Base-by-base conservation (phyloP, 2,329 filamentous ascomycete species). In the Microcyclospora pomicola region DNA sequence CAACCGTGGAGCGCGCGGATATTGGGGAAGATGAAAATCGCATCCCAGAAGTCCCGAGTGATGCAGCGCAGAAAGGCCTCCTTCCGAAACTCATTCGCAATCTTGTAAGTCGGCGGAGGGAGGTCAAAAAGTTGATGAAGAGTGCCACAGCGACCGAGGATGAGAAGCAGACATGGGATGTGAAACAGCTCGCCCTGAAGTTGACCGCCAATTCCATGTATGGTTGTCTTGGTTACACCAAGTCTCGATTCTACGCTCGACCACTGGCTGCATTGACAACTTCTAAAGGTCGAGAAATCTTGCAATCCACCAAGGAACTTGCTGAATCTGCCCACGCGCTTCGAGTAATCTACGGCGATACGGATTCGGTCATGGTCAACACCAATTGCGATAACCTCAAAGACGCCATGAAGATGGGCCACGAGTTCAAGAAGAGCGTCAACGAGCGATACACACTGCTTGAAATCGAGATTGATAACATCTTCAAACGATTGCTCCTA, bases 201-300 rank as follows among this genome's bases (percentile, higher is more conserved):
- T 75, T 98, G 37, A 98, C 92, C 32, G 91, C 91, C 55, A 98
- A 98, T 65, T 96, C 88, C 48, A 98, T 98, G 92, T 98, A 98
- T 60, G 91, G 91, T 50, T 98, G 91, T 71, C 67, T 98, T 60
- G 91, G 91, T 50, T 98, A 95, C 59, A 88, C 84, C 10, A 93
- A 87, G 58, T 96, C 91, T 40, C 83, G 91, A 36, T 98, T 98
- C 66, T 98, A 98, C 54, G 91, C 91, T 42, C 78, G 91, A 40
- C 91, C 91, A 9, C 70, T 98, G 34, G 91, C 91, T 41, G 85
- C 96, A 63, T 79, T 98, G 58, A 96, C 87, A 2, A 98, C 91
- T 0, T 93, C 79, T 66, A 96, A 98, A 61, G 91, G 91, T 41
- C 85, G 91, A 67, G 91, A 98, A 66, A 96, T 98, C 73, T 69